Conservation (phyloP, 176 grass and related monocot genomes). For the Aegilops longissima region DNA sequence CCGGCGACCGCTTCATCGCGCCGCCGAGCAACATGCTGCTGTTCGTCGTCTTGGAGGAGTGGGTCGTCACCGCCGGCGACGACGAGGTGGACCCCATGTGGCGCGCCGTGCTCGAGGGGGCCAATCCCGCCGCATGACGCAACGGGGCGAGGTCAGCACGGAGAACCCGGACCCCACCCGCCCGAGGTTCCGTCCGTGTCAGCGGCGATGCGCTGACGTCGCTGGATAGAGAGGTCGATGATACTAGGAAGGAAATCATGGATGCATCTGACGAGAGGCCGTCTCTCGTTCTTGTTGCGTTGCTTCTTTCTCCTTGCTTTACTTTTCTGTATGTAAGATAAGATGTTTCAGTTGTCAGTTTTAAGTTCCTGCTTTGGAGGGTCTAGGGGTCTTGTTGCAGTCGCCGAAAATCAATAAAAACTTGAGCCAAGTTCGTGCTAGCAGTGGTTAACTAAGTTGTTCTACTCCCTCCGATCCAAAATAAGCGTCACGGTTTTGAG, state of each 20-base stretch:
- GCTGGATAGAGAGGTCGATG: background rate
- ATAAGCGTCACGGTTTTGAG: too few species aligned
- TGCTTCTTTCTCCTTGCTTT: background rate
- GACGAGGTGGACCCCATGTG: slow-evolving; percentile 66
- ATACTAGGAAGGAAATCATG: background rate
- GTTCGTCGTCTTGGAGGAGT: slow-evolving; percentile 50
- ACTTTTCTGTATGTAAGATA: background rate
- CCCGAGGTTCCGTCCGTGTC: background rate
- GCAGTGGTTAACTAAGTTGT: too few species aligned
- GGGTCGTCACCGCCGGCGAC: slow-evolving; percentile 42
- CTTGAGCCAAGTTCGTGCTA: too few species aligned
- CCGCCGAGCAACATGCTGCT: slow-evolving; percentile 23
- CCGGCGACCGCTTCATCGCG: slow-evolving; percentile 46
- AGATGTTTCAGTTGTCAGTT: background rate
- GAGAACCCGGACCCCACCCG: background rate
- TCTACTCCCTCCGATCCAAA: too few species aligned
- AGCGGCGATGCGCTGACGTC: background rate
- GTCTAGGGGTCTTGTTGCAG: too few species aligned
- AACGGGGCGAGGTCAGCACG: background rate
- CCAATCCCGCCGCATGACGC: slow-evolving; percentile 31
- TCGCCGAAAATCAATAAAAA: too few species aligned
- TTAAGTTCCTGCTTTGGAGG: background rate
- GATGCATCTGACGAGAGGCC: background rate
- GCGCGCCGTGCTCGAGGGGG: slow-evolving; percentile 41
- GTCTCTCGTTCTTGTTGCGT: background rate